Base-by-base conservation (phyloP, 2,329 filamentous ascomycete species). In the Venturia asperata region DNA sequence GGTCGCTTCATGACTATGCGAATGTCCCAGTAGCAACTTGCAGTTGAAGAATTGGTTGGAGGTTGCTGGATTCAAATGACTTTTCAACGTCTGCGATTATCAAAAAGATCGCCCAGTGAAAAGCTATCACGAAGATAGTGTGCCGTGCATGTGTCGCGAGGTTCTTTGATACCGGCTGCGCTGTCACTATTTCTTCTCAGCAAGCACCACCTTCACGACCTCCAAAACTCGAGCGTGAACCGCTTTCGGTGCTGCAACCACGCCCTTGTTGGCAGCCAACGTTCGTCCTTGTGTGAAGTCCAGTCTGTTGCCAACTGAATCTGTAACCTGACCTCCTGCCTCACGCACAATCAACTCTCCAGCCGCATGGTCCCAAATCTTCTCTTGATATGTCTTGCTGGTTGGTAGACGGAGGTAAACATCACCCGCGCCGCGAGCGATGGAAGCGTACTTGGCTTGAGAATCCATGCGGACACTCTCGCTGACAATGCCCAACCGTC, bases 361-460 rank as follows among this genome's bases (percentile, higher is more conserved):
- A 15, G 93, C 94, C 21, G 94, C 94, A 76, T 99, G 94, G 74
- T 99, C 94, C 94, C 94, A 99, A 70, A 99, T 99, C 85, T 99
- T 99, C 83, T 99, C 94, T 76, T 96, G 87, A 79, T 99, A 99
- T 64, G 88, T 87, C 70, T 88, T 89, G 74, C 85, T 89, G 37
- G 91, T 88, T 3, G 94, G 94, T 66, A 99, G 80, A 64, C 95
- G 85, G 66, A 99, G 83, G 78, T 99, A 99, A 69, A 99, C 87
- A 74, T 99, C 94, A 62, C 92, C 94, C 5, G 92, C 92, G 58
- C 94, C 94, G 68, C 94, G 84, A 43, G 94, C 94, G 74, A 99
- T 96, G 43, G 90, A 94, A 68, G 88, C 93, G 78, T 99, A 99
- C 79, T 99, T 99, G 71, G 94, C 93, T 79, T 99, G 94, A 63